Base-by-base conservation (phyloP, 2,329 filamentous ascomycete genomes). In the Hymenoscyphus fraxineus region DNA sequence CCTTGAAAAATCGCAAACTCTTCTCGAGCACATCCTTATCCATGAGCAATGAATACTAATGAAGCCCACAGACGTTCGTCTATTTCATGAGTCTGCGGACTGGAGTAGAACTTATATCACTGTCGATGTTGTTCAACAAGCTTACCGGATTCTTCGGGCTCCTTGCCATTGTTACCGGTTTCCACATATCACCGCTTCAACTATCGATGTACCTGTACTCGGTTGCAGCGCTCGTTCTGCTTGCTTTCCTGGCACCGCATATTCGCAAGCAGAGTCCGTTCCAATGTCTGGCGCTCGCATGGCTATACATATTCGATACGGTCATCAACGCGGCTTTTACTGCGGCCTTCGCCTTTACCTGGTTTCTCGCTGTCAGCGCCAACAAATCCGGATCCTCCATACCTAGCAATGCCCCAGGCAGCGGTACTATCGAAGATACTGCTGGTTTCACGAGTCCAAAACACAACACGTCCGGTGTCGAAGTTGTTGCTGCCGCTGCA, bases 181-280 rank as follows among this genome's bases (percentile, higher is more conserved):
- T 91, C 77, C 82, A 89, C 71, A 86, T 97, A 67, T 93, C 92
- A 62, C 83, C 88, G 38, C 84, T 95, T 31, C 94, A 97, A 78
- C 84, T 97, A 64, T 91, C 90, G 64, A 95, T 96, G 83, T 97
- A 97, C 82, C 83, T 96, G 59, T 96, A 96, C 82, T 95, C 91
- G 32, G 83, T 95, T 66, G 72, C 85, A 67, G 84, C 90, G 35
- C 86, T 97, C 68, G 80, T 83, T 68, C 78, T 90, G 57, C 84
- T 91, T 70, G 82, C 85, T 60, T 84, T 87, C 72, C 87, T 96
- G 58, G 84, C 91, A 73, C 90, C 90, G 59, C 89, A 95, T 75
- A 91, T 97, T 75, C 88, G 91, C 68, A 84, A 86, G 72, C 89
- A 92, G 73, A 88, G 85, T 38, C 90, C 92, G 0, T 85, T 97